Percentiles rank a stretch among this genome's conserved stretches.
phyloP scores from a whole-genome alignment of 768 basidiomycete species.

The Pseudohyphozyma bogoriensis region DNA sequence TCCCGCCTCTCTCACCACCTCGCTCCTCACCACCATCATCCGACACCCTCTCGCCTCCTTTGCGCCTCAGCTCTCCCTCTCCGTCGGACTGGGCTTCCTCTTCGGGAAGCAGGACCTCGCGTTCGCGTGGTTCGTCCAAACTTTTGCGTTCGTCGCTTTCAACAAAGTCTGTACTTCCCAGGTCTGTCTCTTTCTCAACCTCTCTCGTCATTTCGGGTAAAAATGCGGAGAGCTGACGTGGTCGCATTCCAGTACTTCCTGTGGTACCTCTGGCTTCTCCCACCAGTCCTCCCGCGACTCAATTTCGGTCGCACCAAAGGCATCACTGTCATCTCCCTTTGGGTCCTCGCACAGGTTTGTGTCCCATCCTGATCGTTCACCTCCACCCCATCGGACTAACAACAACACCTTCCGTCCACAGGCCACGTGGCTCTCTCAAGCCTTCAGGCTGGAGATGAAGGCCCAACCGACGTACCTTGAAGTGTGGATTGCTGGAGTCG shows the following conservation, averaged over 20 bases:
- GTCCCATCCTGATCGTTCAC: neutral
- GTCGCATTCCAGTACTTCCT: constrained; percentile 66
- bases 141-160: constrained; percentile 80
- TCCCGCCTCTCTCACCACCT: neutral
- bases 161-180: constrained; percentile 99
- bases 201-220: neutral
- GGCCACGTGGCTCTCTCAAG: constrained; percentile 80
- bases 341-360: constrained; percentile 58
- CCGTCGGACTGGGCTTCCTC: constrained; percentile 61
- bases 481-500: constrained; percentile 68
- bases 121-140: constrained; percentile 87
- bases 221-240: no score
- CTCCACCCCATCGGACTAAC: neutral
- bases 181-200: constrained; percentile 43
- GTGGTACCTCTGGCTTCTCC: constrained; percentile 87
- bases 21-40: neutral
- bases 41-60: constrained; percentile 28
- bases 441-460: constrained; percentile 81
- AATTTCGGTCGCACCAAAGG: constrained; percentile 45
- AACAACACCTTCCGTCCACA: constrained; percentile 34
- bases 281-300: constrained; percentile 63
- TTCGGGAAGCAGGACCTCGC: constrained; percentile 59
- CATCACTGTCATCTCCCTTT: constrained; percentile 46
- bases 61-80: constrained; percentile 41
- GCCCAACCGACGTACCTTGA: constrained; percentile 60